Conservation (phyloP, 306 rosid species). For the Prunus davidiana region DNA sequence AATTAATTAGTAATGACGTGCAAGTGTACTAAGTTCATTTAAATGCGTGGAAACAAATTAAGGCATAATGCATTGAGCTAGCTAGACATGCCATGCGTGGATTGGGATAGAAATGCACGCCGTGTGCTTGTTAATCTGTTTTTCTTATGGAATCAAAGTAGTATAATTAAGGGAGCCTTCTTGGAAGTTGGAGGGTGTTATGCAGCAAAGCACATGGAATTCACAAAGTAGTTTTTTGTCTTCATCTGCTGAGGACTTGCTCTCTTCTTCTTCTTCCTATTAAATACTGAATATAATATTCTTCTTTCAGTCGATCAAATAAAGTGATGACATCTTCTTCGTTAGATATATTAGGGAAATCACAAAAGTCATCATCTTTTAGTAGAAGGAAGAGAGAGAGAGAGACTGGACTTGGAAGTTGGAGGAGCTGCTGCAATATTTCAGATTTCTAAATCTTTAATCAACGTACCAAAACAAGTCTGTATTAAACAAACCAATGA, state of each 20-base stretch:
- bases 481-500: background rate
- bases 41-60: background rate
- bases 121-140: background rate
- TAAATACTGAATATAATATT: too few relatives aligned
- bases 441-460: background rate
- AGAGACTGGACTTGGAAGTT: too few relatives aligned
- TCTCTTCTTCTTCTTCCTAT: too few relatives aligned
- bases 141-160: too few relatives aligned
- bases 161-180: background rate
- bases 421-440: background rate
- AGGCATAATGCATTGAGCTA: background rate
- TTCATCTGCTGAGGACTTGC: background rate
- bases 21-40: background rate
- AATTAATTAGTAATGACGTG: background rate
- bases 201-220: background rate
- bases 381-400: too few relatives aligned
- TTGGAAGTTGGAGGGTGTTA: conserved; percentile 1
- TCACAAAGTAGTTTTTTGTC: conserved; percentile 4
- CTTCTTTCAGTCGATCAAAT: too few relatives aligned
- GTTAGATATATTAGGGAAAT: background rate
- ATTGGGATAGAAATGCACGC: too few relatives aligned
- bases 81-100: background rate
- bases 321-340: background rate
- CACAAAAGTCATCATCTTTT: background rate
- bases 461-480: background rate